Conservation (phyloP, 179 eudicot genomes). For the Pouteria campechiana region DNA sequence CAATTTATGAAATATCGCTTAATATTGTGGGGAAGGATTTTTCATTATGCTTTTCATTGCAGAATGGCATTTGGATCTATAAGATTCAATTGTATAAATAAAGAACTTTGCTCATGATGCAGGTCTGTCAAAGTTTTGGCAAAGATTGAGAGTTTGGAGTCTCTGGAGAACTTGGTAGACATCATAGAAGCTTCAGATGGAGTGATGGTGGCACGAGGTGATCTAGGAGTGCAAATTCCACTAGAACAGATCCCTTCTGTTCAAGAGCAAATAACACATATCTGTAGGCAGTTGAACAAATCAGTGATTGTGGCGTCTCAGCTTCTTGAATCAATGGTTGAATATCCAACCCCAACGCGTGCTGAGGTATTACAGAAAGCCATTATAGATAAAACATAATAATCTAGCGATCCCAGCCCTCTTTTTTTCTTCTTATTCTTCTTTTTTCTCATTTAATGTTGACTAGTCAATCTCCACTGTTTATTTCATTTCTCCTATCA, state of each 20-base stretch:
- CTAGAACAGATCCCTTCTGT: conserved; percentile 71
- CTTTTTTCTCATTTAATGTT: background rate
- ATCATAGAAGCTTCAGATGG: conserved; percentile 52
- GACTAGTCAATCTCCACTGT: background rate
- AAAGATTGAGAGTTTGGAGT: conserved; percentile 72
- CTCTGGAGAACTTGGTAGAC: conserved; percentile 59
- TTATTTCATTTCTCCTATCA: background rate
- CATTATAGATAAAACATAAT: background rate
- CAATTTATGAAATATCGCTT: too few species aligned
- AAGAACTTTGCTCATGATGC: too few species aligned
- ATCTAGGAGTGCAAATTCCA: conserved; percentile 82
- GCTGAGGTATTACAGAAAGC: conserved; percentile 39
- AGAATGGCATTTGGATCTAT: too few species aligned
- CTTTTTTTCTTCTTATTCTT: background rate
- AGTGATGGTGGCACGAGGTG: conserved; percentile 82
- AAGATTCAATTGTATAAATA: too few species aligned
- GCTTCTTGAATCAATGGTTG: conserved; percentile 84
- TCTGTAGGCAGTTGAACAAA: conserved; percentile 70
- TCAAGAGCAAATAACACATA: conserved; percentile 44
- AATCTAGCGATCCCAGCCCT: background rate
- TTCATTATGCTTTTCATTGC: too few species aligned
- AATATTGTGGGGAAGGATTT: too few species aligned
- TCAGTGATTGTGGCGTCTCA: conserved; percentile 90
- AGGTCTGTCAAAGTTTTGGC: conserved; percentile 38
- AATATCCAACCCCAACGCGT: conserved; percentile 81